phyloP scores from a whole-genome alignment of 2,329 filamentous ascomycete species.

The Fusarium torulosum region DNA sequence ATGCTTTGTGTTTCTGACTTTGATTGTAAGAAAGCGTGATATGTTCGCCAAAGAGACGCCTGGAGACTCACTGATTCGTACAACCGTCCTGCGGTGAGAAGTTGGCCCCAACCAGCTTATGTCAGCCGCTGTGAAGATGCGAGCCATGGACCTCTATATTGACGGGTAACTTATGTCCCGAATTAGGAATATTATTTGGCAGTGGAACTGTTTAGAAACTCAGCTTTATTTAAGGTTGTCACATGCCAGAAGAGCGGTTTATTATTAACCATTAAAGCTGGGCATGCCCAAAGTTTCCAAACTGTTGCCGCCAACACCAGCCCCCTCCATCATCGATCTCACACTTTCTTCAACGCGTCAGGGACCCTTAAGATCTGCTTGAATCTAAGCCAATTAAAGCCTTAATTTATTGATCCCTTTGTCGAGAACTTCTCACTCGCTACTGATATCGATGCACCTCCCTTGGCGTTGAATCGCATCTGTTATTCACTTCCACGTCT shows the following conservation, averaged over 20 bases:
- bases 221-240: conserved; percentile 7
- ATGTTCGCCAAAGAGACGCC: neutral
- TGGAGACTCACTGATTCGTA: conserved; percentile 18
- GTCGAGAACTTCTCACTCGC: neutral
- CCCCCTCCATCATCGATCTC: conserved; percentile 35
- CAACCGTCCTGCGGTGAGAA: conserved; percentile 32
- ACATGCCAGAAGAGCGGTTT: conserved; percentile 24
- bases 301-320: conserved; percentile 12
- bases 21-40: neutral
- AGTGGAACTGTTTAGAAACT: neutral
- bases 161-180: neutral
- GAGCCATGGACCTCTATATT: conserved; percentile 14
- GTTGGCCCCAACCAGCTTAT: conserved; percentile 35
- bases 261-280: conserved; percentile 11
- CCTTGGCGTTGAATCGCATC: neutral
- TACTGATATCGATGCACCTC: neutral
- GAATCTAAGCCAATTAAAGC: conserved; percentile 10
- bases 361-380: conserved; percentile 17
- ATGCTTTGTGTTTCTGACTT: conserved; percentile 1
- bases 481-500: conserved; percentile 11
- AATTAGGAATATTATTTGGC: no score
- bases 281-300: conserved; percentile 8
- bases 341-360: conserved; percentile 36
- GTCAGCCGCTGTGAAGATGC: conserved; percentile 27
- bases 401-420: neutral